phyloP scores from a whole-genome alignment of 345 rosid species.

The Carallia pectinifolia region DNA sequence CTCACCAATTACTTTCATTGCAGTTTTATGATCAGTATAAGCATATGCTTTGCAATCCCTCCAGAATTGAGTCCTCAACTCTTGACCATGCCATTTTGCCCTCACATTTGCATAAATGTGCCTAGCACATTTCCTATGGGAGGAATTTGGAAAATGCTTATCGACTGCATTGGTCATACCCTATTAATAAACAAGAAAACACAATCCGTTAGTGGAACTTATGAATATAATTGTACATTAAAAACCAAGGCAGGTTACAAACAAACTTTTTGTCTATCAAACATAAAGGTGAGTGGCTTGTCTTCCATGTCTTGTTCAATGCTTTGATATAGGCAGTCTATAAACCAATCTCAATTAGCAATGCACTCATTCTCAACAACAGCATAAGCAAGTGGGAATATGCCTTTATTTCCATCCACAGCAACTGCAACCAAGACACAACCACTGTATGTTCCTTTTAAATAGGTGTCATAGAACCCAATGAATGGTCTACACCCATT shows the following conservation, averaged over 20 bases:
- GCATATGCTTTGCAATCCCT: background rate
- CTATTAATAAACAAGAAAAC: no score
- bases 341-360: background rate
- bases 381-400: background rate
- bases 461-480: background rate
- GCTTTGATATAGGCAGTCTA: background rate
- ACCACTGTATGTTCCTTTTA: background rate
- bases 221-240: no score
- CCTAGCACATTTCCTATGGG: background rate
- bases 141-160: no score
- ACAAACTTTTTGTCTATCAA: background rate
- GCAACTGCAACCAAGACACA: background rate
- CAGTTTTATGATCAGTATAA: no score
- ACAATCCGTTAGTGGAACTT: no score
- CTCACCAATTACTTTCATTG: no score
- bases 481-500: background rate
- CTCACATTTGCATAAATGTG: background rate
- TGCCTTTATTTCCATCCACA: background rate
- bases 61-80: background rate
- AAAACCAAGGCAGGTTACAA: no score
- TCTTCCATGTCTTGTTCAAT: background rate
- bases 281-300: background rate
- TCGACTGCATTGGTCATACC: no score
- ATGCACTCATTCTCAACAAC: background rate
- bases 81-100: background rate